Base-by-base conservation (phyloP, 352 stramenopile species). In the Phytophthora gonapodyides region DNA sequence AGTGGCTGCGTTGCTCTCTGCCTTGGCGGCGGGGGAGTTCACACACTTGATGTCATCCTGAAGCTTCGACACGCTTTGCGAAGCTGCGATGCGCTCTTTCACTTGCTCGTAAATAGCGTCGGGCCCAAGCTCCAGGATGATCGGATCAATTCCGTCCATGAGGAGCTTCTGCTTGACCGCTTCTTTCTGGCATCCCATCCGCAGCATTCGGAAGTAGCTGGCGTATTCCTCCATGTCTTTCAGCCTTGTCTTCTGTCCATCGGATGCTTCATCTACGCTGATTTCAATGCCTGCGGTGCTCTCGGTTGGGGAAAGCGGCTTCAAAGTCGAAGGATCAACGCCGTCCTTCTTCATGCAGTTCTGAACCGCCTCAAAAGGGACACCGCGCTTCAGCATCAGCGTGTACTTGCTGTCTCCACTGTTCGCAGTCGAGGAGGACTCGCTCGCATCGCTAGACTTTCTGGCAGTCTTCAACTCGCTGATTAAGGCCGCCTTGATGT, bases 151-250 rank as follows among this genome's bases (percentile, higher is more conserved):
- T 17, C 92, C 96, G 67, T 98, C 94, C 77, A 93, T 92, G 19
- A 78, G 58, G 61, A 98, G 73, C 44, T 98, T 98, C 53, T 98
- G 89, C 38, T 87, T 85, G 2, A 98, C 89, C 6, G 94, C 93
- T 51, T 91, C 87, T 52, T 87, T 87, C 3, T 84, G 91, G 10
- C 96, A 84, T 17, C 96, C 95, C 57, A 98, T 81, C 38, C 95
- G 87, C 13, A 98, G 64, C 95, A 99, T 98, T 55, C 85, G 88
- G 69, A 98, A 98, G 59, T 98, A 98, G 40, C 81, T 81, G 21
- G 76, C 69, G 16, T 90, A 93, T 34, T 90, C 76, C 7, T 87
- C 62, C 33, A 89, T 74, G 17, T 95, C 77, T 21, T 90, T 81
- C 7, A 94, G 69, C 11, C 59, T 75, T 10, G 36, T 47, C 58